A percentile compares a stretch with the other conserved stretches of the same genome.
Evolutionary conservation across 2,329 filamentous ascomycete genomes (phyloP).

Genomic region (Phaeosphaeriaceae sp.): DNA sequence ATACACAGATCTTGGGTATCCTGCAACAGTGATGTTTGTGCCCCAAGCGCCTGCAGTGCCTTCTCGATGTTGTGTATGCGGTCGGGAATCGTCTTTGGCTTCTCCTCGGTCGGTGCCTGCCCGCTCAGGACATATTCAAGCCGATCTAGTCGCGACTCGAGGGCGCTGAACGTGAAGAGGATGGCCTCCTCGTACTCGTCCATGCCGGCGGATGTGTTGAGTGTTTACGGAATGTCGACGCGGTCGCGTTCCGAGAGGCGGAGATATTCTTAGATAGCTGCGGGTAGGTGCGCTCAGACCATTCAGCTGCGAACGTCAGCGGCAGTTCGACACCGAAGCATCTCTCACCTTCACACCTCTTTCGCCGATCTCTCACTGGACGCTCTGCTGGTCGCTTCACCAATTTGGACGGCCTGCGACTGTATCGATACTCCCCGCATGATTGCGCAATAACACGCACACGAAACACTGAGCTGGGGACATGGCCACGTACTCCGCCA

Average conservation of each 20-base stretch:
- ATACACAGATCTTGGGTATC: slow-evolving; percentile 50
- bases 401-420: background rate
- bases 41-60: slow-evolving; percentile 48
- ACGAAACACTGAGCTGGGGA: slow-evolving; percentile 22
- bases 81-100: slow-evolving; percentile 37
- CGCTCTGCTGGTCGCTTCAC: background rate
- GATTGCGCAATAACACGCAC: slow-evolving; percentile 30
- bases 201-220: slow-evolving; percentile 28
- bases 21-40: slow-evolving; percentile 48
- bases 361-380: background rate
- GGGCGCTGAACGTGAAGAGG: slow-evolving; percentile 51
- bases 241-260: slow-evolving; percentile 24
- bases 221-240: slow-evolving; percentile 19
- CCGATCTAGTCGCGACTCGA: slow-evolving; percentile 55
- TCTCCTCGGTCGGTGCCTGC: slow-evolving; percentile 29
- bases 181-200: slow-evolving; percentile 50
- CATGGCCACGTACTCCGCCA: slow-evolving; percentile 58
- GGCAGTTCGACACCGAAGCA: slow-evolving; percentile 14
- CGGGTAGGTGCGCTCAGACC: slow-evolving; percentile 4
- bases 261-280: slow-evolving; percentile 22
- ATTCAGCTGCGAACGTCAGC: slow-evolving; percentile 15
- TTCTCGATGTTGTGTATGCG: slow-evolving; percentile 48
- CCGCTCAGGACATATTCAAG: slow-evolving; percentile 54
- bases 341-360: slow-evolving; percentile 7
- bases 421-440: slow-evolving; percentile 21